Base-by-base conservation (phyloP, 2,329 filamentous ascomycete species). In the Colletotrichum tanaceti region DNA sequence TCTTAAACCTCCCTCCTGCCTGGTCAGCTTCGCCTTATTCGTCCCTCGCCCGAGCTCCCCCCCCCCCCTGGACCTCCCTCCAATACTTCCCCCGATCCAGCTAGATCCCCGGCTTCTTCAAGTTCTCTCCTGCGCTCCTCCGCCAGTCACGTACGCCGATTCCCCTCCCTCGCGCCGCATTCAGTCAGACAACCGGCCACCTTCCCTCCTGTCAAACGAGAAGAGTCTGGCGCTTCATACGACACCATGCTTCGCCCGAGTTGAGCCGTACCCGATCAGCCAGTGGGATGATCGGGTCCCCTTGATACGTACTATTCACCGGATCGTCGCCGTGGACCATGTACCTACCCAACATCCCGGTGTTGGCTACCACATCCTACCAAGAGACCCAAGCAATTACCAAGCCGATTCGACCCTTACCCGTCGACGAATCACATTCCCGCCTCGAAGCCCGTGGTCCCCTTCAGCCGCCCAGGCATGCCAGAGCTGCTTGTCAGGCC, bases 331-430 rank as follows among this genome's bases (percentile, higher is more conserved):
- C 22, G 18, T n/a, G 18, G 28, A 14, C 16, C 20, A 44, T 2
- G 13, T 65, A 38, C 32, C 43, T 65, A 38, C 32, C 43, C 65
- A 35, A 39, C 49, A 39, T 49, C 53, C 55, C 38, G 50, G 62
- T 61, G 14, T 43, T 61, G 50, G 43, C 44, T 55, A 57, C 50
- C 57, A 66, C 35, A 60, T 39, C 24, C 28, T 35, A 39, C 49
- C 55, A 65, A 69, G 63, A 47, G 66, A 57, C 62, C 44, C 44
- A 66, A 66, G 50, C 59, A 66, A 66, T 53, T 52, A 66, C 57
- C 66, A 69, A 66, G 50, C 18, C 63, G 57, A 61, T 61, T 61
- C 20, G 24, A 41, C 38, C 22, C 44, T 22, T 69, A 32, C 4
- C 6, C 2, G 7, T 28, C 4, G 11, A 20, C 66, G 24, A 69